Percentiles rank a stretch among this genome's conserved stretches.
phyloP scores from a whole-genome alignment of 306 rosid species.

The Dalbergia cochinchinensis region DNA sequence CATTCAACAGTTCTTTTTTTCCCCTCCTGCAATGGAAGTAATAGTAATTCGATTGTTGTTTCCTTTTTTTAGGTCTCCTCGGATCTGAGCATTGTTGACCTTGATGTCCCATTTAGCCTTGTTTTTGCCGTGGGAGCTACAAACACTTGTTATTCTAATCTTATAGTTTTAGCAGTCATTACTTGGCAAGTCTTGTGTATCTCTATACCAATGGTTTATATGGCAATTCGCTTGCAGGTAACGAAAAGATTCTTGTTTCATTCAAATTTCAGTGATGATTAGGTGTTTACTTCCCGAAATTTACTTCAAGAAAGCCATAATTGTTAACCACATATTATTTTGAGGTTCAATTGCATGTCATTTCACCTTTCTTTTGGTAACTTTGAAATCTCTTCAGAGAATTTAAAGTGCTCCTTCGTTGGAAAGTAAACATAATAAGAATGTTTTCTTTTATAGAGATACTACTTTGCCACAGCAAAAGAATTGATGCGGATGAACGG shows the following conservation, averaged over 20 bases:
- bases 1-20: not conserved
- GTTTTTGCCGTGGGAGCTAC: constrained; percentile 38
- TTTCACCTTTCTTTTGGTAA: no score
- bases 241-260: constrained; percentile 7
- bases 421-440: not conserved
- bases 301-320: no score
- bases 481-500: constrained; percentile 74
- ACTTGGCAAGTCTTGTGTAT: constrained; percentile 62
- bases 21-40: constrained; percentile 17
- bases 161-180: constrained; percentile 46
- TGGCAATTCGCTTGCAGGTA: constrained; percentile 59
- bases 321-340: no score
- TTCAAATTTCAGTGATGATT: not conserved
- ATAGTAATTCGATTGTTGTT: not conserved
- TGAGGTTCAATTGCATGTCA: no score
- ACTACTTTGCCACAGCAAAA: constrained; percentile 68
- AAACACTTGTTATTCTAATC: constrained; percentile 37
- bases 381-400: no score
- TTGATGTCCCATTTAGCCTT: constrained; percentile 53
- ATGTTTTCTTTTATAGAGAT: constrained; percentile 47
- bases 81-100: constrained; percentile 59
- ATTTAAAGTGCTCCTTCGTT: no score
- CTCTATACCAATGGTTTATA: constrained; percentile 50
- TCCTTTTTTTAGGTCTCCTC: constrained; percentile 51
- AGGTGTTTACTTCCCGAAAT: not conserved